These are phyloP conservation scores for Ceratonia siliqua DNA, from an alignment of 306 rosid genomes.

Conservation along the genomic window DNA sequence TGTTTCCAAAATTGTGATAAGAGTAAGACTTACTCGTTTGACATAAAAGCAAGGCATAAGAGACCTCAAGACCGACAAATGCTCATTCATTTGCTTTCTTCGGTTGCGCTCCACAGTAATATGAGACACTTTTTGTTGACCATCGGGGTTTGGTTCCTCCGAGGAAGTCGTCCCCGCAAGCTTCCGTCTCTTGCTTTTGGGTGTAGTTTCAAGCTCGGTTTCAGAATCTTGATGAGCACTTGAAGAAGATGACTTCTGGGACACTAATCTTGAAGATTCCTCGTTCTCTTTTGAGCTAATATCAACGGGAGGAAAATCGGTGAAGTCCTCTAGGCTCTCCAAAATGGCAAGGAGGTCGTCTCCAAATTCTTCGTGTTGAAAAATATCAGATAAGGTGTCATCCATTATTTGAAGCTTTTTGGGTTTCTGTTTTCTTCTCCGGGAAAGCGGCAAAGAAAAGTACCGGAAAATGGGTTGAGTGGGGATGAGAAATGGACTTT, in stretches of 20 bases:
- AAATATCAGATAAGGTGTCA: slow-evolving; percentile 48
- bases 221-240: slow-evolving; percentile 50
- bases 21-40: slow-evolving; percentile 59
- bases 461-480: not conserved
- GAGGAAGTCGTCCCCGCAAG: not conserved
- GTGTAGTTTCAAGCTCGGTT: slow-evolving; percentile 55
- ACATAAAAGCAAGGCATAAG: slow-evolving; percentile 98
- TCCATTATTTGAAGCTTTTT: slow-evolving; percentile 38
- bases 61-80: slow-evolving; percentile 75
- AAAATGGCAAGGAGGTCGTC: slow-evolving; percentile 80
- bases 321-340: slow-evolving; percentile 66
- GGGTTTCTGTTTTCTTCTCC: not conserved
- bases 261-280: slow-evolving; percentile 44
- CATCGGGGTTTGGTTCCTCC: slow-evolving; percentile 62
- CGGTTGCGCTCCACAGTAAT: slow-evolving; percentile 92
- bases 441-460: not conserved
- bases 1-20: too few species aligned
- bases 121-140: slow-evolving; percentile 74
- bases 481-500: slow-evolving; percentile 1
- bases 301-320: slow-evolving; percentile 48
- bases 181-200: slow-evolving; percentile 64
- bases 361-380: slow-evolving; percentile 51
- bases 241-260: slow-evolving; percentile 57
- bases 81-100: slow-evolving; percentile 97
- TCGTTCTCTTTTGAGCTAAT: slow-evolving; percentile 37